Percentiles rank a stretch among this genome's conserved stretches.
These are phyloP conservation scores for Jamesozyma jinghongensis DNA, from an alignment of 805 yeast species.

Conservation along the genomic window DNA sequence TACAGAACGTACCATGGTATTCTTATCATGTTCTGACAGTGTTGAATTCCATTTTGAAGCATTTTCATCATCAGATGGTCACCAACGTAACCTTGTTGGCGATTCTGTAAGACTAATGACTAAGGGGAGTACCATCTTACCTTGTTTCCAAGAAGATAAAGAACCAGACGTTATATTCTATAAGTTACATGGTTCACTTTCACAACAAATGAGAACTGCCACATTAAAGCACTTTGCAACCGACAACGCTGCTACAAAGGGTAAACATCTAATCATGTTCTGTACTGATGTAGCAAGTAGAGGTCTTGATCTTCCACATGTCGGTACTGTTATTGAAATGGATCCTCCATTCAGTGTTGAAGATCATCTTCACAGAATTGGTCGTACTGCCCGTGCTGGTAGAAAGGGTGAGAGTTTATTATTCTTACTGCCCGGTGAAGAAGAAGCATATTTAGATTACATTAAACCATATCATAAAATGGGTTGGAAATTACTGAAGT, in stretches of 20 bases:
- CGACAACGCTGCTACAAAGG: constrained; percentile 34
- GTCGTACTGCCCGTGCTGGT: constrained; percentile 99
- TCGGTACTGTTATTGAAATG: constrained; percentile 78
- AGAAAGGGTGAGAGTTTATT: constrained; percentile 66
- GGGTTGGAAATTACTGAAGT: constrained; percentile 43
- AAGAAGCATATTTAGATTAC: constrained; percentile 70
- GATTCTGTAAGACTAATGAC: constrained; percentile 28
- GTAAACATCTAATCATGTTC: constrained; percentile 57
- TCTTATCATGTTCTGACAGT: constrained; percentile 91
- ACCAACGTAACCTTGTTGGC: constrained; percentile 29
- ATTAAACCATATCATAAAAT: constrained; percentile 49
- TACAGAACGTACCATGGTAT: constrained; percentile 61
- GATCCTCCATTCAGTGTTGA: constrained; percentile 94
- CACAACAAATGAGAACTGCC: constrained; percentile 73
- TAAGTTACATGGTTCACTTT: constrained; percentile 83
- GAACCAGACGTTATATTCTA: constrained; percentile 40
- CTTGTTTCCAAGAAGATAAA: constrained; percentile 28
- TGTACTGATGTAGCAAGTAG: constrained; percentile 98
- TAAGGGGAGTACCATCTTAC: constrained; percentile 24
- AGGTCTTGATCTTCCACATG: constrained; percentile 86
- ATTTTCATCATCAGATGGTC: constrained; percentile 48
- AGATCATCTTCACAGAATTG: constrained; percentile 93
- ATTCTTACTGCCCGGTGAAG: constrained; percentile 80
- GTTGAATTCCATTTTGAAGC: constrained; percentile 85
- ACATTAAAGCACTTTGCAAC: constrained; percentile 56